A percentile compares a stretch with the other conserved stretches of the same genome.
phyloP scores from a whole-genome alignment of 2,329 filamentous ascomycete species.

The Penicillium paneum region DNA sequence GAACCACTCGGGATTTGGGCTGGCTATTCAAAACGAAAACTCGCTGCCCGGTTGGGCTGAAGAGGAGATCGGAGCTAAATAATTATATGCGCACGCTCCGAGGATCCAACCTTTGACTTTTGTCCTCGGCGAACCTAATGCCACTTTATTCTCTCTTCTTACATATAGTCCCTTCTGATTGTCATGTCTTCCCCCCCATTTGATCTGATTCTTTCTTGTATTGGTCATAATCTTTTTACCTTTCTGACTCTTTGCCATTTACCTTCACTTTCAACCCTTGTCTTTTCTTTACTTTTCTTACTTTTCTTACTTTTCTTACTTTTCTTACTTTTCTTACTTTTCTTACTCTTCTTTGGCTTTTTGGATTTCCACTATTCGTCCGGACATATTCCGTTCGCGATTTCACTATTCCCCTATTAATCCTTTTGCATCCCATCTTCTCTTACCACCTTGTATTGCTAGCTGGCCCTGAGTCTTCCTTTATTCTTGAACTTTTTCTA shows the following conservation, averaged over 20 bases:
- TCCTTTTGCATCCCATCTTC: conserved; percentile 24
- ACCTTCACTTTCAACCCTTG: conserved; percentile 19
- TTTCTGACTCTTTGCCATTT: conserved; percentile 20
- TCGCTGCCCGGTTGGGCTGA: conserved; percentile 62
- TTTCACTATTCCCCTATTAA: conserved; percentile 29
- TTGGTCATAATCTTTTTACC: conserved; percentile 30
- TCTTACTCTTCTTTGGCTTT: conserved; percentile 21
- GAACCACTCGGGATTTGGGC: conserved; percentile 56
- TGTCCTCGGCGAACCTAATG: conserved; percentile 18
- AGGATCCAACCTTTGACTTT: conserved; percentile 18
- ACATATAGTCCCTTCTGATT: conserved; percentile 21
- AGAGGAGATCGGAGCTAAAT: conserved; percentile 60
- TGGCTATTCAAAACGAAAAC: conserved; percentile 58
- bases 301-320: conserved; percentile 21
- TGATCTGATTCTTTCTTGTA: conserved; percentile 33
- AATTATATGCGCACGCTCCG: conserved; percentile 18
- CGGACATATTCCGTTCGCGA: conserved; percentile 27
- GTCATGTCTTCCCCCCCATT: conserved; percentile 17
- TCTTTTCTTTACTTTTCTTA: conserved; percentile 19
- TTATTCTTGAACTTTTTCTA: conserved; percentile 19
- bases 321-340: conserved; percentile 21
- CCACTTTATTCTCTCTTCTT: conserved; percentile 18
- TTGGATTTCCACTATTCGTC: conserved; percentile 23
- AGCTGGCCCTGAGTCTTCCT: conserved; percentile 36
- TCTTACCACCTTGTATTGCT: conserved; percentile 40